Base-by-base conservation (phyloP, 768 basidiomycete species). In the Kwoniella bestiolae region DNA sequence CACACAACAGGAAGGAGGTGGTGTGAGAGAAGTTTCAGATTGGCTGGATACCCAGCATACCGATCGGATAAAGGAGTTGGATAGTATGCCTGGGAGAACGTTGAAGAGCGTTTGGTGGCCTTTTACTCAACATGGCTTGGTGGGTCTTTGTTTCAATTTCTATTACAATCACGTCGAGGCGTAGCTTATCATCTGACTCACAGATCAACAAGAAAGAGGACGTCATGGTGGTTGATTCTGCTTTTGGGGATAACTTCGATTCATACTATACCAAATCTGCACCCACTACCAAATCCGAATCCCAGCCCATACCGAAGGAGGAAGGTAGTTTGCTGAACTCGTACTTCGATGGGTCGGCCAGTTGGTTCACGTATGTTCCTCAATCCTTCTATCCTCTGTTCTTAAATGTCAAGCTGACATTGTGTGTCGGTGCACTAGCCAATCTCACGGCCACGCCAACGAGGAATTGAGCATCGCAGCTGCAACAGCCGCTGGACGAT, bases 91-190 rank as follows among this genome's bases (percentile, higher is more conserved):
- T 3, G 83, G 83, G 9, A 86, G 94, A 38, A 89, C 93, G 0
- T 83, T 91, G 47, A 85, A 92, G 58, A 84, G 85, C 1, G 84
- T 96, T 49, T 98, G 95, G 95, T 98, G 94, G 92, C 95, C 95
- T 0, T 98, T 98, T 77, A 92, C 93, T 1, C 95, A 98, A 77
- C 95, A 98, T 69, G 80, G 77, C 2, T 26, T 81, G 50, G 77
- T 79, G 32, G 70, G 74, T 63, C n/a, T n/a, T n/a, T n/a, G n/a
- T n/a, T n/a, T n/a, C n/a, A n/a, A n/a, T n/a, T n/a, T n/a, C n/a
- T n/a, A n/a, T n/a, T n/a, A n/a, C n/a, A n/a, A n/a, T n/a, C n/a
- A n/a, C n/a, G n/a, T n/a, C n/a, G n/a, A n/a, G n/a, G n/a, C n/a
- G n/a, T n/a, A n/a, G n/a, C n/a, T n/a, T 6, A n/a, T 44, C n/a